Percentiles rank a stretch among this genome's conserved stretches.
These are phyloP conservation scores for Steccherinum ochraceum DNA, from an alignment of 768 basidiomycete species.

Conservation along the genomic window DNA sequence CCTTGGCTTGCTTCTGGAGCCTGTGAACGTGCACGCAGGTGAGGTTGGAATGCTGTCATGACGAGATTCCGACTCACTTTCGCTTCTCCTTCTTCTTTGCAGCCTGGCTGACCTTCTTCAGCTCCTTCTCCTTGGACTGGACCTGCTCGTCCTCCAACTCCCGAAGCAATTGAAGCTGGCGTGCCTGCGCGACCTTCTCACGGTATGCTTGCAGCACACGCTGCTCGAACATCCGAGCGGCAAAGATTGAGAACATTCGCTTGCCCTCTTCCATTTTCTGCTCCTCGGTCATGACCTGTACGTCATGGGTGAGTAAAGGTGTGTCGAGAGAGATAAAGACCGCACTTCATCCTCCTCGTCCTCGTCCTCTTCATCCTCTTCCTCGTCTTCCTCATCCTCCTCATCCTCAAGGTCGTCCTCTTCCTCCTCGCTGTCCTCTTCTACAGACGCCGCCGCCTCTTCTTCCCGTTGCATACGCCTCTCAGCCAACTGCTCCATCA, in stretches of 20 bases:
- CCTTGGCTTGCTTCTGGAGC: slow-evolving; percentile 88
- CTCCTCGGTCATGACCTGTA: slow-evolving; percentile 81
- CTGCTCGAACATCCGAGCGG: slow-evolving; percentile 99
- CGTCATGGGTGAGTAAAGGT: slow-evolving; percentile 8
- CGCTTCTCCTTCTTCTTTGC: slow-evolving; percentile 99
- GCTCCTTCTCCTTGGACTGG: slow-evolving; percentile 77
- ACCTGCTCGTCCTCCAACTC: slow-evolving; percentile 97
- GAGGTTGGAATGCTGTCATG: too few species aligned
- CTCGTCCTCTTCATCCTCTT: slow-evolving; percentile 46
- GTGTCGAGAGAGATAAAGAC: not conserved
- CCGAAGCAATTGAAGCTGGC: slow-evolving; percentile 85
- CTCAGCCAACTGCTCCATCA: slow-evolving; percentile 99
- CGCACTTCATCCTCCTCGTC: slow-evolving; percentile 43
- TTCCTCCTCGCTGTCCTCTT: slow-evolving; percentile 42
- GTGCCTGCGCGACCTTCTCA: slow-evolving; percentile 93
- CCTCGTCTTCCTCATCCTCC: slow-evolving; percentile 44
- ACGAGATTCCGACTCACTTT: slow-evolving; percentile 43
- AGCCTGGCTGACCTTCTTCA: slow-evolving; percentile 87
- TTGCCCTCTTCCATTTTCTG: slow-evolving; percentile 99
- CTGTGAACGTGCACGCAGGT: slow-evolving; percentile 34
- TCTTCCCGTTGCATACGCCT: slow-evolving; percentile 90
- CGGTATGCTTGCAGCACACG: slow-evolving; percentile 94
- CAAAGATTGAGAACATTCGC: slow-evolving; percentile 99
- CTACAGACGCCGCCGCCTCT: slow-evolving; percentile 39
- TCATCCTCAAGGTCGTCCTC: slow-evolving; percentile 44